These are phyloP conservation scores for Triticum urartu DNA, from an alignment of 176 grass and related monocot genomes.

Conservation along the genomic window DNA sequence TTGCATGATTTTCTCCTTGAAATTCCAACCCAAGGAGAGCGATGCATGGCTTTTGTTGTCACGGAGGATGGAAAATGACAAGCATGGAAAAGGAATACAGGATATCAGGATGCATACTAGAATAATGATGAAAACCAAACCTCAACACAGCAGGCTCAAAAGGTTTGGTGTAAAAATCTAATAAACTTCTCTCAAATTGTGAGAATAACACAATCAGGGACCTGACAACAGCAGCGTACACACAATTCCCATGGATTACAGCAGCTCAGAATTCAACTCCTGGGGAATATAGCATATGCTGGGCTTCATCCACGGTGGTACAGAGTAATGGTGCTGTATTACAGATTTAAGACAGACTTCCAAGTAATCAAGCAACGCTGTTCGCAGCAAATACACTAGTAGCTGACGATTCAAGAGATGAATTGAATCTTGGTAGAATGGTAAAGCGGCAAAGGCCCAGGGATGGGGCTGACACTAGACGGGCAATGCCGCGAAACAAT, in stretches of 20 bases:
- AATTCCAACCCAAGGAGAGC: not conserved
- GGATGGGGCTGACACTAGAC: not conserved
- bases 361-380: not conserved
- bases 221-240: not conserved
- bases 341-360: not conserved
- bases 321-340: not conserved
- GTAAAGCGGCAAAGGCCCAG: not conserved
- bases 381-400: not conserved
- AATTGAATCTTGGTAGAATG: constrained; percentile 37
- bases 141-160: not conserved
- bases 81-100: not conserved
- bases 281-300: constrained; percentile 3
- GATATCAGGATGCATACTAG: not conserved
- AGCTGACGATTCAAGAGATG: constrained; percentile 22
- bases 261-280: not conserved
- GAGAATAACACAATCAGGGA: not conserved
- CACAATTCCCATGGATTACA: not conserved
- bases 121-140: not conserved
- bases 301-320: constrained; percentile 6
- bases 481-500: constrained; percentile 15
- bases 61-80: not conserved
- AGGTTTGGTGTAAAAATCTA: not conserved
- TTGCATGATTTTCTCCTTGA: not conserved
- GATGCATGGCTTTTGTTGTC: too few species aligned
- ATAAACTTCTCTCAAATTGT: not conserved